Evolutionary conservation across 1,284 basidiomycete species (phyloP).

Genomic region (Heterobasidion irregulare): DNA sequence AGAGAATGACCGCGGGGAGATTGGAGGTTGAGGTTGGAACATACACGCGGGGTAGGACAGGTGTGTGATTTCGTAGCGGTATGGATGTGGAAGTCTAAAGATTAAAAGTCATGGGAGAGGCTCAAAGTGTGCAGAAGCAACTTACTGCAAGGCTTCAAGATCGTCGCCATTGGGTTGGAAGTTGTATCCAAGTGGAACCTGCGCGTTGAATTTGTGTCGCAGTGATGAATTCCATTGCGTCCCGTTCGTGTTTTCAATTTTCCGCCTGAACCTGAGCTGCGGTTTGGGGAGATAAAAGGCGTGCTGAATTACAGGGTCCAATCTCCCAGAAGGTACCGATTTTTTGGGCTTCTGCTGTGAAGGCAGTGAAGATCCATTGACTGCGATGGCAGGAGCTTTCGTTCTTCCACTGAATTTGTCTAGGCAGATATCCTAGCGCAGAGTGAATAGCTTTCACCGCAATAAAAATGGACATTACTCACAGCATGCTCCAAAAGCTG

Average conservation of each 20-base stretch:
- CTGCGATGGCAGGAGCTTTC: conserved; percentile 55
- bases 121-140: conserved; percentile 1
- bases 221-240: conserved; percentile 53
- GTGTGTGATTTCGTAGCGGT: conserved; percentile 74
- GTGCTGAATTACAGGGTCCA: conserved; percentile 59
- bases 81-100: conserved; percentile 52
- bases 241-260: conserved; percentile 46
- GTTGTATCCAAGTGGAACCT: conserved; percentile 65
- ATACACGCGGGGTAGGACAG: conserved; percentile 63
- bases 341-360: conserved; percentile 22
- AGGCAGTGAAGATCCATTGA: conserved; percentile 30
- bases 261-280: conserved; percentile 60
- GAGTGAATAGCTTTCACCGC: not conserved
- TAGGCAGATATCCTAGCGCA: conserved; percentile 63
- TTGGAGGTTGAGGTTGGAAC: conserved; percentile 44
- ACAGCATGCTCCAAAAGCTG: conserved; percentile 79
- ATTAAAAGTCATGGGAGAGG: not conserved
- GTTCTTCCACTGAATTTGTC: conserved; percentile 72
- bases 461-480: conserved; percentile 19
- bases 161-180: conserved; percentile 34
- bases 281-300: conserved; percentile 71
- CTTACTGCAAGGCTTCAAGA: conserved; percentile 17
- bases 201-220: conserved; percentile 71
- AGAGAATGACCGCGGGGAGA: conserved; percentile 50
- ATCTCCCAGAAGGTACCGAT: conserved; percentile 25